Base-by-base conservation (phyloP, 257 asterid genomes). In the Solanum gandarillasii region DNA sequence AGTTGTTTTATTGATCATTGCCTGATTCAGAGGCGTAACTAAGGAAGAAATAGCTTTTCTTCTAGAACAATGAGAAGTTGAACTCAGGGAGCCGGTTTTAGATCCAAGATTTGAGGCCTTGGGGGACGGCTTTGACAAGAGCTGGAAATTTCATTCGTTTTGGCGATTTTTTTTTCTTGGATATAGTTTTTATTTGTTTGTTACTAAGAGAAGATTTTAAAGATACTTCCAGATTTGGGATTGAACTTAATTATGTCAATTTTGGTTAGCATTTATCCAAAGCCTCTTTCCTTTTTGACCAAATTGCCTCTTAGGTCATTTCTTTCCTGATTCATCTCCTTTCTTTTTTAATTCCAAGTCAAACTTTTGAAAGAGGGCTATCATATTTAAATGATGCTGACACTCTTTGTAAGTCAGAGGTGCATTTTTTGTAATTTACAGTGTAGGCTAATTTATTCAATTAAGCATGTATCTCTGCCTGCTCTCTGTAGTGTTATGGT, bases 101-200 rank as follows among this genome's bases (percentile, higher is more conserved):
- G 79, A 32, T 3, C 58, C 90, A 52, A 23, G 46, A 79, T 74
- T 84, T 7, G 87, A 88, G 74, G 6, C 43, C 75, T 83, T 86
- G 11, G 88, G 29, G 11, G 20, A 36, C 76, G 25, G 43, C 81
- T 60, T 71, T 90, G 91, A n/a, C 83, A 88, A 70, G 43, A 31
- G 62, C 87, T 83, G 25, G 72, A 73, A 82, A 90, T 72, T 52
- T 87, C 93, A 36, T 92, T 91, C 72, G 91, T 92, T 52, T 94
- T 97, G 2, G 85, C 90, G 62, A 94, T 83, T 93, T 86, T 86
- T 91, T 92, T 88, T 95, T 83, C 93, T 90, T 35, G 27, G 46
- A 35, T 34, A 34, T 73, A 73, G 29, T 73, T 73, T 39, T 76
- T 38, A 3, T 76, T 76, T 31, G 4, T n/a, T 76, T 31, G 9